A percentile compares a stretch with the other conserved stretches of the same genome.
Evolutionary conservation across 2,329 filamentous ascomycete species (phyloP).

Genomic region (Scytalidium lignicola): DNA sequence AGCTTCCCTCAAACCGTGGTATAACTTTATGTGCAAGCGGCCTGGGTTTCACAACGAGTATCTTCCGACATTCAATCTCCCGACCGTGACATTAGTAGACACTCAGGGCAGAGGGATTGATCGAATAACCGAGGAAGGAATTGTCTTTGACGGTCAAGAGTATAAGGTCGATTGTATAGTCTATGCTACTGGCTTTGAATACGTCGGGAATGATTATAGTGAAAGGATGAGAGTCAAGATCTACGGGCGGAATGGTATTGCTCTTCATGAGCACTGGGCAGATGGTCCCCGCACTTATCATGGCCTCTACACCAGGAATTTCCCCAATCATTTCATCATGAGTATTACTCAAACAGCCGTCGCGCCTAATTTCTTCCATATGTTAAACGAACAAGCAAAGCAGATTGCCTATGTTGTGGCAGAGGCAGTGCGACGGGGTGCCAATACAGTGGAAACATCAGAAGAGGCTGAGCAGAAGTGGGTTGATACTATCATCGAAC

Average conservation of each 20-base stretch:
- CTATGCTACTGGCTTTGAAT: constrained; percentile 6
- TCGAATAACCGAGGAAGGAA: constrained; percentile 1
- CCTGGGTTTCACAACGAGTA: constrained; percentile 8
- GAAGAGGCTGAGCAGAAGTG: constrained; percentile 1
- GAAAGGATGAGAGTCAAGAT: constrained; percentile 4
- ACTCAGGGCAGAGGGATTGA: constrained; percentile 7
- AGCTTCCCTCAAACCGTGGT: constrained; percentile 5
- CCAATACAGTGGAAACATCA: neutral
- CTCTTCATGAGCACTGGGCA: constrained; percentile 3
- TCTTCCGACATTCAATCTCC: constrained; percentile 3
- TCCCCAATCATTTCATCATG: constrained; percentile 6
- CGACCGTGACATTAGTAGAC: constrained; percentile 5
- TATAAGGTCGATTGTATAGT: constrained; percentile 3
- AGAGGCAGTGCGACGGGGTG: neutral
- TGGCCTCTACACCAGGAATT: neutral
- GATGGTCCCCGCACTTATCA: constrained; percentile 4
- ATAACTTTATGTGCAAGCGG: constrained; percentile 5
- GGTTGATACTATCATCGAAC: constrained; percentile 1
- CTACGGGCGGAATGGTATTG: constrained; percentile 3
- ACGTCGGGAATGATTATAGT: neutral
- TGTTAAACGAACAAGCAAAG: neutral
- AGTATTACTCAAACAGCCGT: neutral
- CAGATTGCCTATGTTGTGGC: constrained; percentile 5
- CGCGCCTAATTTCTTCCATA: constrained; percentile 3
- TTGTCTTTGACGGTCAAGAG: neutral